Evolutionary conservation across 1,284 basidiomycete genomes (phyloP).

Genomic region (Sanghuangporus weigelae): DNA sequence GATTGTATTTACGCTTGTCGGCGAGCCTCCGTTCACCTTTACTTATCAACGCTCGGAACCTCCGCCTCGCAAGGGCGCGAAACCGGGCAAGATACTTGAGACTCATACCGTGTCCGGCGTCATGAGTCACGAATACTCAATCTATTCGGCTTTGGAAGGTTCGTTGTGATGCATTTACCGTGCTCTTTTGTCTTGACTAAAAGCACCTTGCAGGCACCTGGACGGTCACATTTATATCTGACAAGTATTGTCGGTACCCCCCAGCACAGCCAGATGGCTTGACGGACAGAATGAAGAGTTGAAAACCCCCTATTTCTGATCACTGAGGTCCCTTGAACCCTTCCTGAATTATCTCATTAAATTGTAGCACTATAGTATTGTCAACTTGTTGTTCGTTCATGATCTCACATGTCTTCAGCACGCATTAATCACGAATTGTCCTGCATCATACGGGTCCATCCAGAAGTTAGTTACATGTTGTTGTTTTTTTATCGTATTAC

Average conservation of each 20-base stretch:
- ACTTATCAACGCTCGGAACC: slow-evolving; percentile 81
- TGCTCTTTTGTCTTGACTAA: slow-evolving; percentile 11
- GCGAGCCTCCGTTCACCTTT: slow-evolving; percentile 94
- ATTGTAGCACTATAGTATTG: slow-evolving; percentile 2
- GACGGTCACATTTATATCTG: slow-evolving; percentile 88
- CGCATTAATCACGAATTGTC: not conserved
- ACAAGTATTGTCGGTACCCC: slow-evolving; percentile 81
- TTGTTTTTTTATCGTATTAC: not conserved
- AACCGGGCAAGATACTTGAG: slow-evolving; percentile 72
- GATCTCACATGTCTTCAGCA: slow-evolving; percentile 1
- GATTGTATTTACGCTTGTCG: slow-evolving; percentile 84
- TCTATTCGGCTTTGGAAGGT: slow-evolving; percentile 88
- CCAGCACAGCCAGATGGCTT: slow-evolving; percentile 38
- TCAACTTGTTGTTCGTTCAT: not conserved
- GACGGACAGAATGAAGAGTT: slow-evolving; percentile 25
- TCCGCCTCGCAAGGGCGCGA: slow-evolving; percentile 54
- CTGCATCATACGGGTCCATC: not conserved
- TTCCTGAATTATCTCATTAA: not conserved
- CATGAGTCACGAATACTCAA: slow-evolving; percentile 72
- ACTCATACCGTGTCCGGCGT: slow-evolving; percentile 86
- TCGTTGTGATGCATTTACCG: slow-evolving; percentile 24
- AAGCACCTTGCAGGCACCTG: slow-evolving; percentile 60
- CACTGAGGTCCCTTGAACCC: not conserved
- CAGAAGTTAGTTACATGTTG: not conserved
- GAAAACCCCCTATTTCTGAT: not conserved